Base-by-base conservation (phyloP, 768 basidiomycete genomes). In the Boletus pseudo-olivaceus region DNA sequence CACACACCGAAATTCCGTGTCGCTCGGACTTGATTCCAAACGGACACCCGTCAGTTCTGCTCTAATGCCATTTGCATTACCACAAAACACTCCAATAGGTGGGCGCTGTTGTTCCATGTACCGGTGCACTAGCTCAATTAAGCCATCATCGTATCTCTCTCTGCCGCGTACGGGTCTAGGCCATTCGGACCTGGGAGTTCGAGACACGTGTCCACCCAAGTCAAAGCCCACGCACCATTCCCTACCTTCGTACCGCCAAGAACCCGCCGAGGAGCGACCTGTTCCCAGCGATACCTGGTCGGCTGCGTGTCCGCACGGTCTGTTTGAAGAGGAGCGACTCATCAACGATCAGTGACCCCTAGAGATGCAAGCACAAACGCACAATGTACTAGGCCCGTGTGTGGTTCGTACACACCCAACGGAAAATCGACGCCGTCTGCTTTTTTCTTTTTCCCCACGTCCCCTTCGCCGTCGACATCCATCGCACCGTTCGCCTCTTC, bases 261-360 rank as follows among this genome's bases (percentile, higher is more conserved):
- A 20, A 88, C 71, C 1, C 62, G 69, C 33, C 73, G 74, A 56
- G 82, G 78, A 8, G 82, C 78, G 9, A 87, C 49, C 2, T 72
- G 71, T 58, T 87, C 85, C 83, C 87, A 83, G 17, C 78, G 78
- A 51, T 74, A 76, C 38, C 70, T 74, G 0, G 83, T 87, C 0
- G 93, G 85, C 62, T 96, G 93, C 1, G 88, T 90, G 62, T 91
- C 84, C 1, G 74, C 68, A 15, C 87, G 88, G 67, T 92, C 91
- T 93, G 54, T 10, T 34, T 55, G 26, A 61, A 29, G 27, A 40
- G 55, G 27, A 40, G 55, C 38, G 26, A 44, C n/a, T n/a, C 30
- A 54, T 57, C 32, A 33, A 19, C 19, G 55, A 55, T 40, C 32
- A 53, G 23, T 55, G 35, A 51, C 35, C 7, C 32, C 20, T 45